phyloP scores from a whole-genome alignment of 176 grass and related monocot genomes.

The Carex myosuroides region DNA sequence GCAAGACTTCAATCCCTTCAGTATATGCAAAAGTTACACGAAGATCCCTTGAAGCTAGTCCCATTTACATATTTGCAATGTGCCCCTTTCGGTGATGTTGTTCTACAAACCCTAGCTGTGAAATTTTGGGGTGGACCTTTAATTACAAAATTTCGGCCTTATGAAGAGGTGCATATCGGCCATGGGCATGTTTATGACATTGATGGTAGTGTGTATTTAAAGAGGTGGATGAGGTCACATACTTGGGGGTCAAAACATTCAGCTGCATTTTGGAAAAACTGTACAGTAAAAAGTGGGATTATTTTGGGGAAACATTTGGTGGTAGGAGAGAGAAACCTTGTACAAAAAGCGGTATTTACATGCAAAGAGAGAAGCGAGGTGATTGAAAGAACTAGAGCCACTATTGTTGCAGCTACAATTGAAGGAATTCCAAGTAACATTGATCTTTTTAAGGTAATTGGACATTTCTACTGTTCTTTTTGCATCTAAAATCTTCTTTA shows the following conservation, averaged over 20 bases:
- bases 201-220: conserved; percentile 82
- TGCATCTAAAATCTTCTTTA: not conserved
- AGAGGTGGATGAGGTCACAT: conserved; percentile 80
- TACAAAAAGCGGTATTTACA: conserved; percentile 53
- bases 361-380: conserved; percentile 82
- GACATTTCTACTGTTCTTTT: not conserved
- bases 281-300: conserved; percentile 56
- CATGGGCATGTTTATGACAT: conserved; percentile 59
- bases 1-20: conserved; percentile 95
- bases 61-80: conserved; percentile 70
- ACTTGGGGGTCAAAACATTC: conserved; percentile 73
- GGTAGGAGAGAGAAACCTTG: conserved; percentile 77
- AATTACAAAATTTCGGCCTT: conserved; percentile 52
- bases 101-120: conserved; percentile 78
- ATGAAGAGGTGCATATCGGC: conserved; percentile 41
- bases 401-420: conserved; percentile 89
- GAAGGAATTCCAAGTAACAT: conserved; percentile 99
- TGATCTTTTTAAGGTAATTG: conserved; percentile 92
- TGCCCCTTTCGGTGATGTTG: conserved; percentile 71
- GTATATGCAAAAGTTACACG: conserved; percentile 66
- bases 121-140: conserved; percentile 85
- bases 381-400: conserved; percentile 73
- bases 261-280: conserved; percentile 70
- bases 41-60: conserved; percentile 80
- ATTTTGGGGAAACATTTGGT: conserved; percentile 86